A percentile compares a stretch with the other conserved stretches of the same genome.
Conservation (phyloP, 2,329 filamentous ascomycete genomes). For the Hypocreales sp. region DNA sequence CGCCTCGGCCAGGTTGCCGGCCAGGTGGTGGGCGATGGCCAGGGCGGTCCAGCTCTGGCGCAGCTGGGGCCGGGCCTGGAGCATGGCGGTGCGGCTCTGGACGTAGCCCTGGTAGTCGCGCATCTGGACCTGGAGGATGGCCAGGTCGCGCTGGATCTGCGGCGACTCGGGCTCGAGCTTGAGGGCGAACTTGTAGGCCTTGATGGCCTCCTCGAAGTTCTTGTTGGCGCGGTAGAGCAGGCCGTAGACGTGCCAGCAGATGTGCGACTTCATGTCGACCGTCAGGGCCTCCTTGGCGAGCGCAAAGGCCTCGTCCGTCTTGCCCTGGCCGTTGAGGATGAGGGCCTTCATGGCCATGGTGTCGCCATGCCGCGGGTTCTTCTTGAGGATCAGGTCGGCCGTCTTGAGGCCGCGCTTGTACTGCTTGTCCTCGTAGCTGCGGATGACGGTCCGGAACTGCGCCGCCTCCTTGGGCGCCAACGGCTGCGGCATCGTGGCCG, state of each 20-base stretch:
- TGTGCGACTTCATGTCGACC: conserved; percentile 97
- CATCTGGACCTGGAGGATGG: conserved; percentile 89
- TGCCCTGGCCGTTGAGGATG: conserved; percentile 84
- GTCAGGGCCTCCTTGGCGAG: conserved; percentile 85
- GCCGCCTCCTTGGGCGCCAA: conserved; percentile 78
- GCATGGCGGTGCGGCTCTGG: conserved; percentile 74
- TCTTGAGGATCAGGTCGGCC: conserved; percentile 90
- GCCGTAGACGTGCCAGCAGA: conserved; percentile 99
- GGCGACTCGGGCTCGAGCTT: conserved; percentile 84
- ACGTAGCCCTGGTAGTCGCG: conserved; percentile 90
- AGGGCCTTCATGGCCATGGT: conserved; percentile 98
- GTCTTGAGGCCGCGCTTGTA: conserved; percentile 91
- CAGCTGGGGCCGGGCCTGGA: conserved; percentile 65
- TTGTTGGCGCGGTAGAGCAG: conserved; percentile 84
- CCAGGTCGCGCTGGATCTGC: conserved; percentile 88
- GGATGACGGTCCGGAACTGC: conserved; percentile 88
- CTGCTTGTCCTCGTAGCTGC: conserved; percentile 95
- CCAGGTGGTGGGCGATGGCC: conserved; percentile 80
- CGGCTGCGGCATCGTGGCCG: conserved; percentile 48
- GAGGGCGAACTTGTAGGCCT: conserved; percentile 94
- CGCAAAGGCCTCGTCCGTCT: conserved; percentile 85
- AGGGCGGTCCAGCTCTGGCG: conserved; percentile 97
- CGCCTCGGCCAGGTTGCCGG: conserved; percentile 71
- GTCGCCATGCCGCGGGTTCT: conserved; percentile 90
- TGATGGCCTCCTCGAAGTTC: conserved; percentile 98